Evolutionary conservation across 164 flowering plant species (phyloP).

Genomic region (Chimonanthus praecox): DNA sequence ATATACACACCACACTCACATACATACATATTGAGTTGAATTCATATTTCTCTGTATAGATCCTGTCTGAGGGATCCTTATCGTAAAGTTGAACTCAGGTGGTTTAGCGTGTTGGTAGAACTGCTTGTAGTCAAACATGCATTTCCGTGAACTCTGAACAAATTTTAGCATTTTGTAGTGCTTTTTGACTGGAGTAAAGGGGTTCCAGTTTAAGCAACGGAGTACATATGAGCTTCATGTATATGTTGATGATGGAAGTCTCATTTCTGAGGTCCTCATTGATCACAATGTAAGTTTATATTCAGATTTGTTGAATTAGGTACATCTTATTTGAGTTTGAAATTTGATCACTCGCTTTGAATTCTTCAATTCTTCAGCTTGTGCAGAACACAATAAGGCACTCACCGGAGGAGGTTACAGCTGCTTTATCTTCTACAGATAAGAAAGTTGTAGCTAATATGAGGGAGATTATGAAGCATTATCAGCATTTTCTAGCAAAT

Average conservation of each 20-base stretch:
- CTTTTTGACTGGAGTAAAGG: conserved; percentile 79
- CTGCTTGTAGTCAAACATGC: not conserved
- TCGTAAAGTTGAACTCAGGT: no score
- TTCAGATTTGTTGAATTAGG: not conserved
- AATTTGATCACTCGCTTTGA: not conserved
- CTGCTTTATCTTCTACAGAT: conserved; percentile 64
- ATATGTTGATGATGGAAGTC: conserved; percentile 94
- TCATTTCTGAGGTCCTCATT: conserved; percentile 72
- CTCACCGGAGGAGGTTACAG: conserved; percentile 69
- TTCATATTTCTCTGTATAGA: no score
- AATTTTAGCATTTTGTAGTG: conserved; percentile 46
- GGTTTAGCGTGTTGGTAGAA: no score
- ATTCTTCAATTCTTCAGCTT: conserved; percentile 35
- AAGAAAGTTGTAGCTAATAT: conserved; percentile 30
- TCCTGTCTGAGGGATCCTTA: no score
- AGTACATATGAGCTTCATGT: conserved; percentile 58
- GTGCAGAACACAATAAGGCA: conserved; percentile 59
- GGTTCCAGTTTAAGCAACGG: conserved; percentile 58
- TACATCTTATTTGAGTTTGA: not conserved
- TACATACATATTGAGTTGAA: no score
- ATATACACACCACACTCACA: no score
- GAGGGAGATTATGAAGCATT: conserved; percentile 59
- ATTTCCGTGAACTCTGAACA: not conserved
- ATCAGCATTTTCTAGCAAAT: conserved; percentile 54
- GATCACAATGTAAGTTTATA: conserved; percentile 66